Evolutionary conservation across 352 stramenopile species (phyloP).

Genomic region (Globisporangium parvum): DNA sequence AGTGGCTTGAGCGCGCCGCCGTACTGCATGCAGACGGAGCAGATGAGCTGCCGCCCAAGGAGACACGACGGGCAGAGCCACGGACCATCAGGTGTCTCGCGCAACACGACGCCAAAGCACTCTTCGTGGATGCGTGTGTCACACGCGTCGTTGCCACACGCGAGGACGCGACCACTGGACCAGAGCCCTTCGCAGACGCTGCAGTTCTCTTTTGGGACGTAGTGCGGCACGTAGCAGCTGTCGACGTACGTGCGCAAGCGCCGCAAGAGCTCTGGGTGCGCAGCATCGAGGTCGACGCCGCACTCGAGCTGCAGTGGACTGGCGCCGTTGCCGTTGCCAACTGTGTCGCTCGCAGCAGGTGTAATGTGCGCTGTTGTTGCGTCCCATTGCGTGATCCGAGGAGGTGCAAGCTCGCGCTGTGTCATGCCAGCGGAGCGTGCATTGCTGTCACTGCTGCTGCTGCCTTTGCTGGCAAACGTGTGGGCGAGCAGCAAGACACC

Average conservation of each 20-base stretch:
- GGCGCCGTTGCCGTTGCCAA: too few species aligned
- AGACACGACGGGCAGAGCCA: constrained; percentile 80
- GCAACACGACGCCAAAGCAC: constrained; percentile 73
- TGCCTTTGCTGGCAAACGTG: constrained; percentile 16
- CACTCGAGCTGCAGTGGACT: constrained; percentile 48
- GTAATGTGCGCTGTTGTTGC: constrained; percentile 8
- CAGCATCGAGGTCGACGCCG: constrained; percentile 53
- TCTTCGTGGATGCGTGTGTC: constrained; percentile 70
- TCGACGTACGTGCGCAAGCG: constrained; percentile 72
- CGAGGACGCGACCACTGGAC: constrained; percentile 64
- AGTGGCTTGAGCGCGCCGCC: constrained; percentile 73
- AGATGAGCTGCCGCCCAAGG: constrained; percentile 59
- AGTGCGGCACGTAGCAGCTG: constrained; percentile 72
- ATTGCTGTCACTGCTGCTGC: constrained; percentile 13
- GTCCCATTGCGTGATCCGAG: constrained; percentile 20
- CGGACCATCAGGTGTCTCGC: constrained; percentile 38
- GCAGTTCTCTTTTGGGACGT: constrained; percentile 70
- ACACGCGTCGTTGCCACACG: constrained; percentile 67
- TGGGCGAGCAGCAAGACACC: constrained; percentile 62
- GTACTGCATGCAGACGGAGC: constrained; percentile 71
- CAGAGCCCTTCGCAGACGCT: constrained; percentile 75
- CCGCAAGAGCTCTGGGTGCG: constrained; percentile 40
- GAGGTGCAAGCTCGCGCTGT: constrained; percentile 5
- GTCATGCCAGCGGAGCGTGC: constrained; percentile 1
- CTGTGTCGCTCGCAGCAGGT: neutral